A percentile compares a stretch with the other conserved stretches of the same genome.
These are phyloP conservation scores for Kwoniella heveanensis DNA, from an alignment of 768 basidiomycete genomes.

Conservation along the genomic window DNA sequence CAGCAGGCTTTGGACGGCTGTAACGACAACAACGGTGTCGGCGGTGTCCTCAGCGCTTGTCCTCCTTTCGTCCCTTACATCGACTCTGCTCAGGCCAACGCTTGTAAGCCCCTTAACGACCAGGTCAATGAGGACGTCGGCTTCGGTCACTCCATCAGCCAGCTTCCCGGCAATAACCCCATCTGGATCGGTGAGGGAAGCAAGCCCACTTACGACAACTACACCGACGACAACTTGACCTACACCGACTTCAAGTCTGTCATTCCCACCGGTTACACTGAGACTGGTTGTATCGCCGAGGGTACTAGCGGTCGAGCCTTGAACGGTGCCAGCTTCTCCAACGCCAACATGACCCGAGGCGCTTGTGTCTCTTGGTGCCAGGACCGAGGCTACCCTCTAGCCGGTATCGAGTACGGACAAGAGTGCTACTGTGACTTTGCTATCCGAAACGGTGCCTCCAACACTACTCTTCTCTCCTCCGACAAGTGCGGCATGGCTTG, in stretches of 20 bases:
- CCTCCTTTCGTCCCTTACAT: constrained; percentile 55
- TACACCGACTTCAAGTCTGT: constrained; percentile 37
- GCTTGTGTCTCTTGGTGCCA: constrained; percentile 40
- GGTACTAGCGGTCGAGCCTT: constrained; percentile 49
- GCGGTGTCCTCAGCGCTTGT: constrained; percentile 48
- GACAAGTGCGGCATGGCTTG: constrained; percentile 46
- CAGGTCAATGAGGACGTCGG: constrained; percentile 55
- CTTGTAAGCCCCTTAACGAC: constrained; percentile 49
- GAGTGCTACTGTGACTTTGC: constrained; percentile 53
- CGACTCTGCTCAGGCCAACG: constrained; percentile 33
- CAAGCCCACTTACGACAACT: constrained; percentile 42
- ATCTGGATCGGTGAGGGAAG: constrained; percentile 49
- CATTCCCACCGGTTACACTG: constrained; percentile 47
- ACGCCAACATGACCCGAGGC: constrained; percentile 51
- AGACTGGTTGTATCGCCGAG: constrained; percentile 55
- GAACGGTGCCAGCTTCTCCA: constrained; percentile 32
- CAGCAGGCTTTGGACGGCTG: constrained; percentile 54
- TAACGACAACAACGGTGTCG: constrained; percentile 52
- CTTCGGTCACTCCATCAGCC: constrained; percentile 33
- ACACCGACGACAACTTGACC: constrained; percentile 33
- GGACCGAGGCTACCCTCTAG: constrained; percentile 43
- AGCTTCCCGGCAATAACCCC: constrained; percentile 55
- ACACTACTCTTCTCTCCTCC: constrained; percentile 45
- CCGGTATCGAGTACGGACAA: constrained; percentile 51
- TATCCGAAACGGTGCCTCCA: constrained; percentile 52